Percentiles rank a stretch among this genome's conserved stretches.
phyloP scores from a whole-genome alignment of 108 stramenopile species.

The Skeletonema tropicum region DNA sequence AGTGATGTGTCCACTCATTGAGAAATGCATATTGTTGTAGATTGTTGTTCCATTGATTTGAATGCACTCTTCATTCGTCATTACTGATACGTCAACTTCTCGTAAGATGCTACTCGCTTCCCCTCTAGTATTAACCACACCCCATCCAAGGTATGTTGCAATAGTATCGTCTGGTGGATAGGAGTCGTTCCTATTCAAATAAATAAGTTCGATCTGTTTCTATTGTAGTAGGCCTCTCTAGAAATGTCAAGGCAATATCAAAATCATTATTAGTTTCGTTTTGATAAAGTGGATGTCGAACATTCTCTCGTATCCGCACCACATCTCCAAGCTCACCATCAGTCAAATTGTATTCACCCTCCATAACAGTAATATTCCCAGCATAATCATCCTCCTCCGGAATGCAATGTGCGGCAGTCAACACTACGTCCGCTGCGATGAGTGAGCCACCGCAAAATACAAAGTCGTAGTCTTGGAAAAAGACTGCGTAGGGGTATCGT shows the following conservation, averaged over 20 bases:
- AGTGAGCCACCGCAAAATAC: constrained; percentile 17
- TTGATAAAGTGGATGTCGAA: constrained; percentile 3
- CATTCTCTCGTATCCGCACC: background rate
- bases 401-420: constrained; percentile 26
- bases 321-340: constrained; percentile 9
- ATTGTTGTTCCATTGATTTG: background rate
- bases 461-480: background rate
- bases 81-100: constrained; percentile 12
- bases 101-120: background rate
- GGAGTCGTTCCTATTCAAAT: background rate
- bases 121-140: background rate
- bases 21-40: background rate
- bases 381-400: background rate
- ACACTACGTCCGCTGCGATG: constrained; percentile 9
- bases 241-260: constrained; percentile 12
- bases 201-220: background rate
- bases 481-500: constrained; percentile 18
- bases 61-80: constrained; percentile 19
- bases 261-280: background rate
- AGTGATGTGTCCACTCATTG: background rate
- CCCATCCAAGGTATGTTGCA: constrained; percentile 17
- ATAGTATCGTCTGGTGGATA: background rate
- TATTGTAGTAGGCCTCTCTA: background rate
- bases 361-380: background rate
- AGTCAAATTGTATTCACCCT: constrained; percentile 7